phyloP scores from a whole-genome alignment of 73 alveolate species.

The Paramecium octaurelia region DNA sequence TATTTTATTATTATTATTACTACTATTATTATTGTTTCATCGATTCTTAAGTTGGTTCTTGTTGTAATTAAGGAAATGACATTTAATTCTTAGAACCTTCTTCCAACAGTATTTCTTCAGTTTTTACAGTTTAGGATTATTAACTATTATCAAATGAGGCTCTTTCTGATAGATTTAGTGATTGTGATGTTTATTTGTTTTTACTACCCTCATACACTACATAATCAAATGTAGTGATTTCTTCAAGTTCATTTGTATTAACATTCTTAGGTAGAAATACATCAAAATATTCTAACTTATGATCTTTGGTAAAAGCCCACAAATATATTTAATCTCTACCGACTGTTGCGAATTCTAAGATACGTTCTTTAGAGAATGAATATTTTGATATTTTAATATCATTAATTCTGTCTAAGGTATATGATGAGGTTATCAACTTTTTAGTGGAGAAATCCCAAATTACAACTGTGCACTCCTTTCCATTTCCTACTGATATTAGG shows the following conservation, averaged over 20 bases:
- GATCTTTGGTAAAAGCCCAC: conserved; percentile 51
- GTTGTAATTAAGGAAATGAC: neutral
- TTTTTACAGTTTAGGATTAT: conserved; percentile 30
- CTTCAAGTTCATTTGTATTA: conserved; percentile 12
- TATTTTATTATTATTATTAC: neutral
- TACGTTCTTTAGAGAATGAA: conserved; percentile 12
- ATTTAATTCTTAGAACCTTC: neutral
- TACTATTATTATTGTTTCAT: neutral
- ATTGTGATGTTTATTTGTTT: neutral
- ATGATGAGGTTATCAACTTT: conserved; percentile 53
- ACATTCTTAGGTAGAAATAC: conserved; percentile 18
- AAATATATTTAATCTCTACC: conserved; percentile 55
- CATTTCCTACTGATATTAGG: conserved; percentile 47
- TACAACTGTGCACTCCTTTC: conserved; percentile 57
- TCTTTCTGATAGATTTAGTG: neutral
- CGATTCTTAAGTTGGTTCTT: conserved; percentile 10
- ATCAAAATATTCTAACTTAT: conserved; percentile 52
- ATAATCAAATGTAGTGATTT: conserved; percentile 30
- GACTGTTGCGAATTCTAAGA: conserved; percentile 55
- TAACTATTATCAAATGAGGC: neutral
- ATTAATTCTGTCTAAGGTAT: conserved; percentile 57
- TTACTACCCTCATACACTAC: neutral
- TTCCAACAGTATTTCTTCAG: neutral
- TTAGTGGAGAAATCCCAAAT: conserved; percentile 54
- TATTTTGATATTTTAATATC: conserved; percentile 51